Evolutionary conservation across 2,329 filamentous ascomycete genomes (phyloP).

Genomic region (Camillea tinctor): DNA sequence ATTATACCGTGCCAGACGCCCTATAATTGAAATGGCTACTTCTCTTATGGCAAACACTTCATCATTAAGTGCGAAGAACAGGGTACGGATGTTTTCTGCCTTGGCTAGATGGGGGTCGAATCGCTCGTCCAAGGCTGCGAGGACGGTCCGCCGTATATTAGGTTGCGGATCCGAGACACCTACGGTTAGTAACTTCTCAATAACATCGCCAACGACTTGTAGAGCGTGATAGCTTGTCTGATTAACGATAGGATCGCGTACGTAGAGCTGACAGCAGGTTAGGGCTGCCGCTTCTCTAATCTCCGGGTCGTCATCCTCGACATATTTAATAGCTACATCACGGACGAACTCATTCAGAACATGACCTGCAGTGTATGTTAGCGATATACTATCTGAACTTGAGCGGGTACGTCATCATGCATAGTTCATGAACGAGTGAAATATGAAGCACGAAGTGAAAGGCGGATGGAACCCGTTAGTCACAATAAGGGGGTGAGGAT

Average conservation of each 20-base stretch:
- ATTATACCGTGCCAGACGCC: slow-evolving; percentile 84
- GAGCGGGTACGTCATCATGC: neutral
- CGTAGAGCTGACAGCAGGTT: slow-evolving; percentile 96
- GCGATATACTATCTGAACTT: slow-evolving; percentile 1
- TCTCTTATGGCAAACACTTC: slow-evolving; percentile 91
- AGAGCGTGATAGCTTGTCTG: slow-evolving; percentile 97
- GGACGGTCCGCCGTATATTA: slow-evolving; percentile 83
- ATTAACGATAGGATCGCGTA: slow-evolving; percentile 94
- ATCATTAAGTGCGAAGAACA: slow-evolving; percentile 95
- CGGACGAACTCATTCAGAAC: slow-evolving; percentile 98
- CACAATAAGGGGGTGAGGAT: neutral
- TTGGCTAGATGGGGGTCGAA: slow-evolving; percentile 97
- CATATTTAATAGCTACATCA: slow-evolving; percentile 96
- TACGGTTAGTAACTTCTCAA: slow-evolving; percentile 92
- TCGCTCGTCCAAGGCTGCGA: slow-evolving; percentile 84
- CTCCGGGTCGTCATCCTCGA: slow-evolving; percentile 91
- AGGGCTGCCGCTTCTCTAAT: slow-evolving; percentile 92
- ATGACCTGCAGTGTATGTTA: slow-evolving; percentile 53
- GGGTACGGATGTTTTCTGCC: slow-evolving; percentile 91
- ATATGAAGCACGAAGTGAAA: neutral
- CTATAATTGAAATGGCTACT: slow-evolving; percentile 94
- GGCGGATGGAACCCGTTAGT: neutral
- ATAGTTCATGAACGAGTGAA: neutral
- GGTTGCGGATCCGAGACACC: slow-evolving; percentile 90
- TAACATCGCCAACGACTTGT: slow-evolving; percentile 95